Percentiles rank a stretch among this genome's conserved stretches.
phyloP scores from a whole-genome alignment of 2,329 filamentous ascomycete species.

The Sarocladium strictum region DNA sequence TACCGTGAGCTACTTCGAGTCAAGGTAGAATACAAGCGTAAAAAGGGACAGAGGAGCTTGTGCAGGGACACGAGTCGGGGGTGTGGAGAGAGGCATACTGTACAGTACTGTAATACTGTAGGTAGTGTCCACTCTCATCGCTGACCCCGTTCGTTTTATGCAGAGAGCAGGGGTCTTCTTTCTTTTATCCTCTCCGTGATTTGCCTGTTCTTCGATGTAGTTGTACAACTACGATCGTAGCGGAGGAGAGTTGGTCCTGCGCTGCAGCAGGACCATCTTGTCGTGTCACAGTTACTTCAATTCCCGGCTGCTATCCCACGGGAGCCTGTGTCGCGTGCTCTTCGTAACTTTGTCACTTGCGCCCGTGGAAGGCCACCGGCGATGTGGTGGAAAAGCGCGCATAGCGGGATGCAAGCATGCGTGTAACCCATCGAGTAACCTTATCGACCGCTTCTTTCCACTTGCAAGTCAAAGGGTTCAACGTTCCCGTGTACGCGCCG shows the following conservation, averaged over 20 bases:
- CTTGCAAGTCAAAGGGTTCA: no score
- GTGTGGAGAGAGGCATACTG: background rate
- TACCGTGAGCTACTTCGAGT: background rate
- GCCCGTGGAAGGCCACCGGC: no score
- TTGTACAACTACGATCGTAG: background rate
- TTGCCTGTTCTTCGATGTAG: background rate
- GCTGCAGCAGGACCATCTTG: background rate
- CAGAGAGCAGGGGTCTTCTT: background rate
- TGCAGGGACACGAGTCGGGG: background rate
- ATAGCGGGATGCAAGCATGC: conserved; percentile 7
- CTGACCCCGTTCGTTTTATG: background rate
- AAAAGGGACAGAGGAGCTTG: background rate
- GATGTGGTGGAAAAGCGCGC: conserved; percentile 3
- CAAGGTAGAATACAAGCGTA: background rate
- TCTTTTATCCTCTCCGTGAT: background rate
- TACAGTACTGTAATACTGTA: background rate
- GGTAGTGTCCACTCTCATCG: background rate
- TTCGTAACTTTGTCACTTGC: background rate
- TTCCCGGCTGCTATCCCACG: background rate
- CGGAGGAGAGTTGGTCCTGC: no score
- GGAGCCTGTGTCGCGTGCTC: background rate
- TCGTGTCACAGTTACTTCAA: background rate
- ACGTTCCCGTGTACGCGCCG: no score
- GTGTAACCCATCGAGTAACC: background rate
- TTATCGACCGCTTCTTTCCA: no score